These are phyloP conservation scores for Cladosporium sp. DNA, from an alignment of 2,329 filamentous ascomycete species.

Conservation along the genomic window DNA sequence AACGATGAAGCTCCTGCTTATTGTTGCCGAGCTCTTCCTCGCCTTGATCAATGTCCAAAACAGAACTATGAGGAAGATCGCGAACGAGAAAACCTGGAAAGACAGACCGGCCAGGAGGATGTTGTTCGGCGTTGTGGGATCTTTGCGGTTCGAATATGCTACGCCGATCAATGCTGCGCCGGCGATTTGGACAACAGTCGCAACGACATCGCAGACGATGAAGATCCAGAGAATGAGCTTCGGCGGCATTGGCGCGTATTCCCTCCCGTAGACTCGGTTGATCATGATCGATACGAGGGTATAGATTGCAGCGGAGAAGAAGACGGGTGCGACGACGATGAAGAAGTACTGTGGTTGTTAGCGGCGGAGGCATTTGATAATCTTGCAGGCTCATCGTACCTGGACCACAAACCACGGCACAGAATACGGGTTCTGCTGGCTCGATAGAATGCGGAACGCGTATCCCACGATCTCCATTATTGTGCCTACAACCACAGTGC, in stretches of 20 bases:
- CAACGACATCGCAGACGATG: slow-evolving; percentile 51
- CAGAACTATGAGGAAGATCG: slow-evolving; percentile 45
- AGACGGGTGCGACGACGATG: slow-evolving; percentile 57
- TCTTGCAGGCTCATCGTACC: neutral
- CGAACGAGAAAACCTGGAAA: slow-evolving; percentile 52
- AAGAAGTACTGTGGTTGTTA: slow-evolving; percentile 47
- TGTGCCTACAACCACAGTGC: slow-evolving; percentile 42
- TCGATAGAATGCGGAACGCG: slow-evolving; percentile 45
- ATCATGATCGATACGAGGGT: slow-evolving; percentile 52
- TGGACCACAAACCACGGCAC: slow-evolving; percentile 53
- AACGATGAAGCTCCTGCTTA: slow-evolving; percentile 38
- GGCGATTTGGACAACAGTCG: slow-evolving; percentile 51
- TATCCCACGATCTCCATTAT: slow-evolving; percentile 51
- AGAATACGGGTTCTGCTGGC: slow-evolving; percentile 50
- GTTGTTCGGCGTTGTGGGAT: slow-evolving; percentile 50
- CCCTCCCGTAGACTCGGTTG: slow-evolving; percentile 36
- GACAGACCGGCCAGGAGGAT: slow-evolving; percentile 54
- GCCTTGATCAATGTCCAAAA: slow-evolving; percentile 40
- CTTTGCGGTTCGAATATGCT: slow-evolving; percentile 45
- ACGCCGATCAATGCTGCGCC: slow-evolving; percentile 54
- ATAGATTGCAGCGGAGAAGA: slow-evolving; percentile 55
- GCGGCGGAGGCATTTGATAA: neutral
- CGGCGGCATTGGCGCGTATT: slow-evolving; percentile 44
- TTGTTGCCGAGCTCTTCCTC: slow-evolving; percentile 23
- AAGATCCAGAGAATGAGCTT: slow-evolving; percentile 51